phyloP scores from a whole-genome alignment of 179 eudicot species.

The Spinacia oleracea region DNA sequence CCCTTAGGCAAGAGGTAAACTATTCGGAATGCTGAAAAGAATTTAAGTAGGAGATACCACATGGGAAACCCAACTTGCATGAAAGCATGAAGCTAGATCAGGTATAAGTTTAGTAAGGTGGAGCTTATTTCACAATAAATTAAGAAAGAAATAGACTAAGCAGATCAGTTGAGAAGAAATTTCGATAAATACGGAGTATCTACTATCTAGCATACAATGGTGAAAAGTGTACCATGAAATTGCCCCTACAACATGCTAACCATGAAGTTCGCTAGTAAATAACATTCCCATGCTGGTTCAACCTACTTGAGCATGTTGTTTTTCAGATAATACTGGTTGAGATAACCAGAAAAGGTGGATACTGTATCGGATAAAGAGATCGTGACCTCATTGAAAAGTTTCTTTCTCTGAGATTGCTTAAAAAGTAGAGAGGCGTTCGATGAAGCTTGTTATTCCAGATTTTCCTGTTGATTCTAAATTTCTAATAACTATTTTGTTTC shows the following conservation, averaged over 20 bases:
- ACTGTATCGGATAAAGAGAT: too few relatives aligned
- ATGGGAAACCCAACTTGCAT: neutral
- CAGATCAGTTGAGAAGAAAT: neutral
- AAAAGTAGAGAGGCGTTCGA: neutral
- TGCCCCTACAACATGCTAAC: too few relatives aligned
- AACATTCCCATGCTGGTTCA: too few relatives aligned
- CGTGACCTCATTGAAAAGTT: neutral
- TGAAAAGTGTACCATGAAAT: neutral
- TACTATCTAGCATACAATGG: neutral
- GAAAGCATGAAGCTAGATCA: neutral
- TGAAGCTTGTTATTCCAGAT: neutral
- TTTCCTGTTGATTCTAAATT: neutral
- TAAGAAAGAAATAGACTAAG: neutral
- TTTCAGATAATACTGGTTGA: neutral
- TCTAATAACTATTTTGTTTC: slow-evolving; percentile 16
- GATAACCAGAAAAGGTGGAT: neutral
- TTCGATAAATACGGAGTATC: neutral
- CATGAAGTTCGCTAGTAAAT: too few relatives aligned
- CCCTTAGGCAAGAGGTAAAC: neutral
- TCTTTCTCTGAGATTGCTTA: neutral
- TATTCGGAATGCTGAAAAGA: neutral
- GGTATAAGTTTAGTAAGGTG: neutral
- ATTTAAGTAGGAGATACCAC: neutral
- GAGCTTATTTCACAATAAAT: neutral
- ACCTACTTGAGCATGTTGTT: too few relatives aligned